Percentiles rank a stretch among this genome's conserved stretches.
These are phyloP conservation scores for Leishmania arabica DNA, from an alignment of 208 protist species.

Conservation along the genomic window DNA sequence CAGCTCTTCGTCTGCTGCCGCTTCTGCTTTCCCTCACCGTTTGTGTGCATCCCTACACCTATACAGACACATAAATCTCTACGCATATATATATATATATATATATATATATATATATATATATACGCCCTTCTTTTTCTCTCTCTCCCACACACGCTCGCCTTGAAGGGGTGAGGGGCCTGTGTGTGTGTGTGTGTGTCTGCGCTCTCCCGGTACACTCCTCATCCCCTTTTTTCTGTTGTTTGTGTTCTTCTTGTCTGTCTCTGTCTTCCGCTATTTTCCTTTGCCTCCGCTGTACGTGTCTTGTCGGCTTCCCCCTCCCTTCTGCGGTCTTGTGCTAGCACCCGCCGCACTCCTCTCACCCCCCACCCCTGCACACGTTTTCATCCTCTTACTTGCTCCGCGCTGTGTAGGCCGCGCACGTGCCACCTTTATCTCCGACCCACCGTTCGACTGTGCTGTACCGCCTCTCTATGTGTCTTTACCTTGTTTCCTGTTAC, in stretches of 20 bases:
- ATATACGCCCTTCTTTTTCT: not conserved
- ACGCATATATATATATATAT: not conserved
- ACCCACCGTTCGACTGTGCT: not conserved
- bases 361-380: not conserved
- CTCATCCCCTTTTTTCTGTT: not conserved
- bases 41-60: not conserved
- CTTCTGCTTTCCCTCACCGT: not conserved
- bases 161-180: not conserved
- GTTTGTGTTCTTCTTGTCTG: not conserved
- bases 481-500: not conserved
- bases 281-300: not conserved
- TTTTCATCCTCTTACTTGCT: conserved; percentile 10
- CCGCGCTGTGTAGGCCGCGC: not conserved
- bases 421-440: conserved; percentile 5
- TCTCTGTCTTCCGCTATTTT: not conserved
- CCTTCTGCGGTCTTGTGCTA: not conserved
- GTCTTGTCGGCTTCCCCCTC: not conserved
- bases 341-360: not conserved
- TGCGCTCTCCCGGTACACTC: not conserved
- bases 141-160: not conserved
- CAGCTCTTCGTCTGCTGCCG: not conserved
- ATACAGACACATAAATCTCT: not conserved
- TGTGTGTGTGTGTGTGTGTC: not conserved
- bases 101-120: not conserved
- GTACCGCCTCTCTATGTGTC: not conserved